Evolutionary conservation across 306 rosid genomes (phyloP).

Genomic region (Pachyrhizus erosus): DNA sequence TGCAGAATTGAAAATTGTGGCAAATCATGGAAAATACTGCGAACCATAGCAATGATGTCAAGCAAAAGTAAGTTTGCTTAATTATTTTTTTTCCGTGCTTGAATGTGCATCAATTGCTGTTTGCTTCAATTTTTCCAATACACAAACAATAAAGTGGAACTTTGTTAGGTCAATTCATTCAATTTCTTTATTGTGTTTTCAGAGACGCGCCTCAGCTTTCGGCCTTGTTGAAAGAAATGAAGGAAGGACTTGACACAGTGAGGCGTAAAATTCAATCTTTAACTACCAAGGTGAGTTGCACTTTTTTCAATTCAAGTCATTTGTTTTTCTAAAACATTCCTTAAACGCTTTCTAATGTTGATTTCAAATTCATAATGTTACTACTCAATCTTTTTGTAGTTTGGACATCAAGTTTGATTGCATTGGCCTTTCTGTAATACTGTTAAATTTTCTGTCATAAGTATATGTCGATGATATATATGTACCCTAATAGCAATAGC

Average conservation of each 20-base stretch:
- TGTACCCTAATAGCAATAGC: background rate
- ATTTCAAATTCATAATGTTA: too few species aligned
- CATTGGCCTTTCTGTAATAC: background rate
- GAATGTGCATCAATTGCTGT: background rate
- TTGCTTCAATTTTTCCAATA: background rate
- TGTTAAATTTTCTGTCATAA: background rate
- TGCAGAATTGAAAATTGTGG: background rate
- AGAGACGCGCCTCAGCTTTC: conserved; percentile 71
- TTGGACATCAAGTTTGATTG: too few species aligned
- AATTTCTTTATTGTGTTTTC: conserved; percentile 14
- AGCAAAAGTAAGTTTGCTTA: conserved; percentile 37
- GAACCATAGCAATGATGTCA: conserved; percentile 7
- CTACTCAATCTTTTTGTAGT: too few species aligned
- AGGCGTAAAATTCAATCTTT: conserved; percentile 68
- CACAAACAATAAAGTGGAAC: background rate
- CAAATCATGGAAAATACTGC: conserved; percentile 39
- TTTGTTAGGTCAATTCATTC: background rate
- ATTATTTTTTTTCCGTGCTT: background rate
- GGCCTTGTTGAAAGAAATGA: conserved; percentile 80
- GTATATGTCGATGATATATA: background rate
- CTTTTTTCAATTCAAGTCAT: background rate
- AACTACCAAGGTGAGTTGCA: conserved; percentile 64
- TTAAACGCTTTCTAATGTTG: background rate
- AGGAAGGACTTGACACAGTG: conserved; percentile 73
- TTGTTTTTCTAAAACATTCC: background rate